Evolutionary conservation across 495 filamentous ascomycete genomes (phyloP).

Genomic region (Neurospora sp.): DNA sequence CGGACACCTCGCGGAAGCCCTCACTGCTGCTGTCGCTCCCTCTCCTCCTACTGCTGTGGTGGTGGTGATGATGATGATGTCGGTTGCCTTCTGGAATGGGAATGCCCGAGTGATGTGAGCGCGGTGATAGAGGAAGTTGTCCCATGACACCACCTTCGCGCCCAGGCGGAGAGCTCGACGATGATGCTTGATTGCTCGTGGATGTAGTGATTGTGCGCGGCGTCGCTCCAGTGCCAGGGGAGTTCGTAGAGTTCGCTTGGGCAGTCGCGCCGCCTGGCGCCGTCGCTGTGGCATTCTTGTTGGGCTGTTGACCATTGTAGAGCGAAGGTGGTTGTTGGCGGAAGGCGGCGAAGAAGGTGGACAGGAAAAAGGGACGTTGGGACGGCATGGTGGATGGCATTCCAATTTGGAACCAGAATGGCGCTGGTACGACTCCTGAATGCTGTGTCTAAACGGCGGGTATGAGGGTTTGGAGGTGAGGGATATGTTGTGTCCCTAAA

Average conservation of each 20-base stretch:
- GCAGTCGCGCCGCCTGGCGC: slow-evolving; percentile 16
- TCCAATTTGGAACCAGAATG: not conserved
- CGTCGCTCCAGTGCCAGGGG: slow-evolving; percentile 13
- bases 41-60: slow-evolving; percentile 40
- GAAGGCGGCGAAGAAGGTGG: slow-evolving; percentile 80
- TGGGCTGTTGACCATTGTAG: slow-evolving; percentile 27
- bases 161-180: slow-evolving; percentile 20
- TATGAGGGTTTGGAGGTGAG: not conserved
- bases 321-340: slow-evolving; percentile 38
- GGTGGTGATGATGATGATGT: slow-evolving; percentile 3
- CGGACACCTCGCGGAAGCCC: slow-evolving; percentile 65
- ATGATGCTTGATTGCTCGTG: slow-evolving; percentile 20
- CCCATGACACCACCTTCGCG: slow-evolving; percentile 30
- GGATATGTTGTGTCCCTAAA: not conserved
- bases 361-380: slow-evolving; percentile 71
- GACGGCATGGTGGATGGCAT: slow-evolving; percentile 46
- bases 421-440: not conserved
- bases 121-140: slow-evolving; percentile 33
- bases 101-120: slow-evolving; percentile 24
- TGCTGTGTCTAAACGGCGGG: not conserved
- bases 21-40: slow-evolving; percentile 73
- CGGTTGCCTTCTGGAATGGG: slow-evolving; percentile 27
- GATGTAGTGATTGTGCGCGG: slow-evolving; percentile 19
- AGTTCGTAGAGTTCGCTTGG: not conserved
- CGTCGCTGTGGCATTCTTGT: slow-evolving; percentile 30